Base-by-base conservation (phyloP, 192 early-diverging fungal species). In the Coemansia javaensis region DNA sequence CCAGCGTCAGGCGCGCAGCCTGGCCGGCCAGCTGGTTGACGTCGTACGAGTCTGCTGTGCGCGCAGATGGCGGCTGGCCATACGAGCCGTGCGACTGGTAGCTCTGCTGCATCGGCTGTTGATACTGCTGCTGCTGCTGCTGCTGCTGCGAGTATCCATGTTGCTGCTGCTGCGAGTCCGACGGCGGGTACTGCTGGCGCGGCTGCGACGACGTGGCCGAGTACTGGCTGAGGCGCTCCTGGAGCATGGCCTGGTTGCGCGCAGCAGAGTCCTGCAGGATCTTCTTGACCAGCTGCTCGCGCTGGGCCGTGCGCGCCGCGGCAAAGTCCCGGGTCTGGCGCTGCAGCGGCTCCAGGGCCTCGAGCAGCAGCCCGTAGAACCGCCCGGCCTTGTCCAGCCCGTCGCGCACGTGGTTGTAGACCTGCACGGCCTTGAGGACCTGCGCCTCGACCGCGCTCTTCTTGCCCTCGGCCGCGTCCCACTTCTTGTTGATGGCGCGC, bases 381-480 rank as follows among this genome's bases (percentile, higher is more conserved):
- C 65, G 50, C 12, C 73, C 60, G 2, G 82, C 85, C 40, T 76
- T 76, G n/a, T 67, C 62, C 50, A 86, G 46, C 2, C 67, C 61
- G 36, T 84, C 78, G 47, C 79, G 80, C 17, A 85, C 78, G 17
- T 82, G 65, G 17, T 65, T 49, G 56, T 93, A 87, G 9, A 79
- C 77, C 34, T 80, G 78, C 36, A 77, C 82, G 13, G 83, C 85
- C 40, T 86, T 82, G 14, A 75, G 55, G 39, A 91, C 79, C 50
- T 82, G 67, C 32, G 86, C 77, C 33, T 68, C 83, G n/a, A 90
- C 47, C 0, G 56, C 50, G 28, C 76, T 76, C 71, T 82, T 79
- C 46, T 86, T 76, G 36, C 61, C 56, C 41, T 90, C 86, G 4
- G 81, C 79, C 6, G 56, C 59, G 16, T 87, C 87, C 82, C 85